Conservation (phyloP, 1,284 basidiomycete species). For the Microbotryum lychnidis-dioicae region DNA sequence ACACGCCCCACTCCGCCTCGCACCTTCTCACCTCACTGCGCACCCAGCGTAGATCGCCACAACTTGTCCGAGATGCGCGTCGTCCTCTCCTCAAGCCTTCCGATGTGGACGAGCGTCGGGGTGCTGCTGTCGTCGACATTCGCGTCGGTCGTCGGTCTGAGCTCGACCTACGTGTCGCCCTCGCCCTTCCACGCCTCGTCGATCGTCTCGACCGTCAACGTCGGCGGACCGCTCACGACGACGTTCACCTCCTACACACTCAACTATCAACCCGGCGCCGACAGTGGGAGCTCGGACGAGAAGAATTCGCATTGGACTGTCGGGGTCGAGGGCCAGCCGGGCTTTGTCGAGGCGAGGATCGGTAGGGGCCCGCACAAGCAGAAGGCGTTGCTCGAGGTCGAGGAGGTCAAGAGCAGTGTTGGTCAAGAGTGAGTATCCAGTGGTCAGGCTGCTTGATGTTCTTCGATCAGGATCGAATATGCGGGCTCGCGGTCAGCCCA, state of each 20-base stretch:
- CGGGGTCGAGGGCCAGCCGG: constrained; percentile 62
- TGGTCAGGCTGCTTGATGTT: background rate
- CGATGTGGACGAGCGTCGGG: too few species aligned
- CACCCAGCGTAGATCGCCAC: too few species aligned
- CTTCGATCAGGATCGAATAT: background rate
- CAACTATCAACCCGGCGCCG: constrained; percentile 47
- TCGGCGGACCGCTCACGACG: constrained; percentile 74
- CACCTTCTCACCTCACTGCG: too few species aligned
- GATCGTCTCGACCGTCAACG: constrained; percentile 74
- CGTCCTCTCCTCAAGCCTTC: too few species aligned
- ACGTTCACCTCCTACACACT: constrained; percentile 80
- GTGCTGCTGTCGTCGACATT: too few species aligned
- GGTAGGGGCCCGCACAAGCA: constrained; percentile 46
- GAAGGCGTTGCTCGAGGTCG: constrained; percentile 42
- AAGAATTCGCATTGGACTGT: constrained; percentile 64
- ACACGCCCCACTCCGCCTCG: too few species aligned
- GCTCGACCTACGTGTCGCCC: background rate
- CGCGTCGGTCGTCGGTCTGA: too few species aligned
- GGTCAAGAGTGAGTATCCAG: background rate
- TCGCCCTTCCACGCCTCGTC: constrained; percentile 72
- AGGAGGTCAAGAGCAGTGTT: constrained; percentile 4
- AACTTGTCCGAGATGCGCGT: too few species aligned
- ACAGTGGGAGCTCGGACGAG: constrained; percentile 49
- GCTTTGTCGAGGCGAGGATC: constrained; percentile 51
- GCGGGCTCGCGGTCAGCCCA: background rate